Evolutionary conservation across 306 rosid genomes (phyloP), one percentile per base, ranked within the genome.

Genomic region (Medicago ruthenica): DNA sequence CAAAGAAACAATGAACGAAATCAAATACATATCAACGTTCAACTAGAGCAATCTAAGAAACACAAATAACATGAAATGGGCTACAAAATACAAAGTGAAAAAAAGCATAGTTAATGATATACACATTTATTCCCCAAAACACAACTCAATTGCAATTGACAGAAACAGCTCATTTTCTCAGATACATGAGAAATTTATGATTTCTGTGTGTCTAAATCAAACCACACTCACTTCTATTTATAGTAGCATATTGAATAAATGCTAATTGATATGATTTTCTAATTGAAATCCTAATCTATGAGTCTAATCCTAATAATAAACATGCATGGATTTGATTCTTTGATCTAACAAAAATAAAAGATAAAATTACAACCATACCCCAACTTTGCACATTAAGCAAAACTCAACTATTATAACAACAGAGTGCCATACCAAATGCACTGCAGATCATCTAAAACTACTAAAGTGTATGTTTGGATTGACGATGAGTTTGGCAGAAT

Each of bases 351-450:
- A 55, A 47, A 55, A 48, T 15, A 18, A 47, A 39, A 50, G 65
- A 80, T 11, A 58, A 74, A 57, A 68, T 74, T 17, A 58, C 70
- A 47, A n/a, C n/a, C n/a, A n/a, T n/a, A n/a, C n/a, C n/a, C 72
- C 21, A 48, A 48, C 36, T 50, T 22, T 13, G 44, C 18, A 27
- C 41, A 48, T 47, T 36, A 47, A 34, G 71, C 71, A 18, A 17
- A 58, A 36, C 60, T 8, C 50, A 60, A 70, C 10, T 37, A 20
- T 7, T 18, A 22, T 22, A 44, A 68, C 50, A 77, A 27, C 70
- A 65, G 8, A 65, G 5, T 40, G 44, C 8, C 44, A 8, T 40
- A 40, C 44, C 44, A 40, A 24, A 24, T 24, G 27, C 27, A 3
- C 27, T 1, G 3, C 2, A 24, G 27, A 24, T 24, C 45, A n/a